Percentiles rank a stretch among this genome's conserved stretches.
phyloP scores from a whole-genome alignment of 2,329 filamentous ascomycete genomes.

The Fusarium concolor region DNA sequence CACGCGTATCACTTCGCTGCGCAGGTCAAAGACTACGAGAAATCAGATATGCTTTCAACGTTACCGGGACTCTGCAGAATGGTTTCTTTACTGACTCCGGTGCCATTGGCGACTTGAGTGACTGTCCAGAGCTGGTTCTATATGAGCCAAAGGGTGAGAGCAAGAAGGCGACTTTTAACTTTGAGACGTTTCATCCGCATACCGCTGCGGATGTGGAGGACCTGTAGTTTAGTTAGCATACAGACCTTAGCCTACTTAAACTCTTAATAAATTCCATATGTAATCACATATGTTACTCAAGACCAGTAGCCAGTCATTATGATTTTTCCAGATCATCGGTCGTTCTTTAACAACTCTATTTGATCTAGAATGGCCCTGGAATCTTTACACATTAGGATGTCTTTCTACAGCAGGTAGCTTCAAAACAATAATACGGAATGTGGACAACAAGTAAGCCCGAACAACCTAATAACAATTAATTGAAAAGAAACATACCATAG shows the following conservation, averaged over 20 bases:
- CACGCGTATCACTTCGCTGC: slow-evolving; percentile 16
- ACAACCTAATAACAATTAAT: background rate
- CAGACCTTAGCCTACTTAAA: background rate
- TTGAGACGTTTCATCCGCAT: slow-evolving; percentile 30
- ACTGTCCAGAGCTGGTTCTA: slow-evolving; percentile 13
- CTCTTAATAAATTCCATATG: slow-evolving; percentile 12
- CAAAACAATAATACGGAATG: background rate
- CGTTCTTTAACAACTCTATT: background rate
- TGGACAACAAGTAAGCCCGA: background rate
- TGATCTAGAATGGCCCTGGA: fast-evolving
- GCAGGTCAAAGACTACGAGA: slow-evolving; percentile 9
- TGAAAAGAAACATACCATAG: slow-evolving; percentile 1
- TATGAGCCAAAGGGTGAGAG: slow-evolving; percentile 29
- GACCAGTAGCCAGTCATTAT: background rate
- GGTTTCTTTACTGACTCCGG: slow-evolving; percentile 8
- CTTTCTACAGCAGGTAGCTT: too few relatives aligned
- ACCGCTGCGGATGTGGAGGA: slow-evolving; percentile 25
- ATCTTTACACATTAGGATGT: too few relatives aligned
- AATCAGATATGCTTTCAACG: slow-evolving; percentile 26
- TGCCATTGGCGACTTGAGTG: background rate
- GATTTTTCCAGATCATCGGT: background rate
- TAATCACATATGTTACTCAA: background rate
- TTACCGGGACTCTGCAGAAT: slow-evolving; percentile 14
- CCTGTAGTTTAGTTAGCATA: background rate
- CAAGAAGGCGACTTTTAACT: slow-evolving; percentile 24